These are phyloP conservation scores for Larix kaempferi DNA, from an alignment of 75 land plant species.

Conservation along the genomic window DNA sequence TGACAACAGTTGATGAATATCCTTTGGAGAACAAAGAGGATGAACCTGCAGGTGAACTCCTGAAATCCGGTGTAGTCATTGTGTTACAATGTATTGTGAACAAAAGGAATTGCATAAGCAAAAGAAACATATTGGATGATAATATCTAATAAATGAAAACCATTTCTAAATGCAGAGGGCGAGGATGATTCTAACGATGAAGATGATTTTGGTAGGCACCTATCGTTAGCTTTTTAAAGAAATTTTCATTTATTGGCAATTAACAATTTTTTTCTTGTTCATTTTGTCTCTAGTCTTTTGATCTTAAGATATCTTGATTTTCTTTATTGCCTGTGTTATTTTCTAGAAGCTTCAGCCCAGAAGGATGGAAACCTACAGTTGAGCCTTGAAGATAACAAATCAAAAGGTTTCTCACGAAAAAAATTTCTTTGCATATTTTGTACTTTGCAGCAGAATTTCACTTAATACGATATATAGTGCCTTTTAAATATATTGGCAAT, in stretches of 20 bases:
- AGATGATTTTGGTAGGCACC: background rate
- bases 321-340: background rate
- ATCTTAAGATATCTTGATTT: background rate
- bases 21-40: constrained; percentile 42
- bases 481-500: background rate
- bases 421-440: background rate
- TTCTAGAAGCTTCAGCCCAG: constrained; percentile 14
- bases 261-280: background rate
- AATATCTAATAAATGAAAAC: background rate
- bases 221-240: background rate
- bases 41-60: constrained; percentile 15
- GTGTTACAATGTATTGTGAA: background rate
- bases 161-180: background rate
- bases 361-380: constrained; percentile 28
- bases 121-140: background rate
- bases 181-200: background rate
- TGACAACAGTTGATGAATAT: constrained; percentile 41
- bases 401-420: constrained; percentile 46
- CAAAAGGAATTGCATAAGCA: background rate
- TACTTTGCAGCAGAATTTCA: background rate
- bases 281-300: background rate
- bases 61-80: background rate
- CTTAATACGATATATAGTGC: background rate
- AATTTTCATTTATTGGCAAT: background rate
- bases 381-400: constrained; percentile 39